A percentile compares a stretch with the other conserved stretches of the same genome.
Evolutionary conservation across 2,329 filamentous ascomycete genomes (phyloP).

Genomic region (Aureobasidium sp.): DNA sequence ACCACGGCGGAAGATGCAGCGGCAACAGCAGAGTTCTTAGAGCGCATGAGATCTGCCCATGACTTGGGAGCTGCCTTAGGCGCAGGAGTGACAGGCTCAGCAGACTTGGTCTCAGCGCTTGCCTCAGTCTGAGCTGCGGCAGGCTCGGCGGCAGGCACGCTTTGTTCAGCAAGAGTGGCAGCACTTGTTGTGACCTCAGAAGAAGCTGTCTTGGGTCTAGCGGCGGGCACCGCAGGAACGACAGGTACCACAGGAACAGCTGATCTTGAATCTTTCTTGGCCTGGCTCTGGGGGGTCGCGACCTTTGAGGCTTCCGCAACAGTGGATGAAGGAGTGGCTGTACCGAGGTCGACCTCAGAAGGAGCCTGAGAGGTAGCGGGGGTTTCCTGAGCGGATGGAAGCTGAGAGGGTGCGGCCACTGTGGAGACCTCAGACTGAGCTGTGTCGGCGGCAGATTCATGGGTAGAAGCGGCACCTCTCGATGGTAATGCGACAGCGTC

Average conservation of each 20-base stretch:
- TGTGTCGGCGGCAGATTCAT: conserved; percentile 23
- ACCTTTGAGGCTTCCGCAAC: conserved; percentile 25
- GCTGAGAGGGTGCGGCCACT: conserved; percentile 33
- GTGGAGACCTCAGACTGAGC: conserved; percentile 38
- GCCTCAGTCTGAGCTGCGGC: conserved; percentile 15
- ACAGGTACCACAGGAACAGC: conserved; percentile 48
- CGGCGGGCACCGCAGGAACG: conserved; percentile 31
- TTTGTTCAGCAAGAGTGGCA: not conserved
- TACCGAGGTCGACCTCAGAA: conserved; percentile 48
- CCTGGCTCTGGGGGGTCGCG: conserved; percentile 25
- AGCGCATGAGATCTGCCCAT: conserved; percentile 62
- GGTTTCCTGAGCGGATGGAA: conserved; percentile 37
- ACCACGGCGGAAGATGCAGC: conserved; percentile 21
- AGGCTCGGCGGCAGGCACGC: conserved; percentile 16
- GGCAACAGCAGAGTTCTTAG: conserved; percentile 35
- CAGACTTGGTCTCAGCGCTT: conserved; percentile 27
- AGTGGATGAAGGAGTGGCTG: conserved; percentile 47
- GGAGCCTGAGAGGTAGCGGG: conserved; percentile 52
- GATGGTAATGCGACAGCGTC: conserved; percentile 46
- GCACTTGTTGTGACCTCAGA: conserved; percentile 24
- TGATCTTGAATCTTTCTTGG: conserved; percentile 36
- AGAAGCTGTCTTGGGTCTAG: conserved; percentile 33
- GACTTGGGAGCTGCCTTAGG: conserved; percentile 42
- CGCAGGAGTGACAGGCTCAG: conserved; percentile 38
- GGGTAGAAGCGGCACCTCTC: conserved; percentile 31